Evolutionary conservation across 2,329 filamentous ascomycete genomes (phyloP), one percentile per base, ranked within the genome.

Genomic region (Rutstroemia sp.): DNA sequence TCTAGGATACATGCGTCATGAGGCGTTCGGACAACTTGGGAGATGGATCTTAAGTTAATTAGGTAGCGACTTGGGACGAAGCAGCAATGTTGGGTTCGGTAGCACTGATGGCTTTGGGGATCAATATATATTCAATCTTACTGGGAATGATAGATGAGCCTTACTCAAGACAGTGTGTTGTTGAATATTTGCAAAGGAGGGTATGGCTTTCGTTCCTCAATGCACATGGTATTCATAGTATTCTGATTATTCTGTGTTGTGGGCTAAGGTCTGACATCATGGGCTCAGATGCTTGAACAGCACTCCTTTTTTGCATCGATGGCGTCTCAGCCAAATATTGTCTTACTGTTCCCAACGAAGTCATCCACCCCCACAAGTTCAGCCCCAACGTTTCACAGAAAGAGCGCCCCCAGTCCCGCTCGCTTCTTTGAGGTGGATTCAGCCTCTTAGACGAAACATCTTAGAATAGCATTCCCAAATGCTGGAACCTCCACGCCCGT

Each of bases 11-110:
- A 19, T 44, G 21, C 38, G 14, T 51, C 47, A 54, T 37, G 25
- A 51, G 53, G 53, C 53, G 53, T 55, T 55, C 19, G 5, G 53
- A 47, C 14, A 55, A 34, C 48, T 34, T 34, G 30, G 12, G 30
- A 34, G 10, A 34, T 34, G 30, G 30, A 12, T 12, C 9, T 10
- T 34, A 34, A 12, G 10, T 23, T 3, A 23, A 23, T 23, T 23
- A 23, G 23, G 23, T 12, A 12, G 9, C 30, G 10, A 34, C 30
- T 34, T 34, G 30, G 30, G 30, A 34, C 30, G 12, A 12, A 34
- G 30, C 14, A 34, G 30, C 10, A 34, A 10, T 34, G 30, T 12
- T 34, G 9, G 30, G 30, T 34, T 34, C 30, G 39, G 39, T 42
- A 19, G 39, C 39, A 42, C 16, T n/a, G 16, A 42, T 42, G 39